Conservation (phyloP, 2,329 filamentous ascomycete genomes). For the Conoideocrella luteorostrata region DNA sequence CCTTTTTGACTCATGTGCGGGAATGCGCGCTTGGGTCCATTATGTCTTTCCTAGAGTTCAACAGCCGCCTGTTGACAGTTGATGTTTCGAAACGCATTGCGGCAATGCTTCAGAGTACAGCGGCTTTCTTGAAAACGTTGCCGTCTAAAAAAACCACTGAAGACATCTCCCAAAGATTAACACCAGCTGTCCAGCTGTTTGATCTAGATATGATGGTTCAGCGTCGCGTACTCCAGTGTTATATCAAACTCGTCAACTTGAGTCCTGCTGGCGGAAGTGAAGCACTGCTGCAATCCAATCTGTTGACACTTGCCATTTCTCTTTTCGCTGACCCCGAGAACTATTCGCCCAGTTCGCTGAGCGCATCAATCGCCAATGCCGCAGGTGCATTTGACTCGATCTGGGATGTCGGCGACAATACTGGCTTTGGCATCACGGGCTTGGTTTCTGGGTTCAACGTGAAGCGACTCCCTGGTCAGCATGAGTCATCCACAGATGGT, state of each 20-base stretch:
- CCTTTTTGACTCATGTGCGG: slow-evolving; percentile 87
- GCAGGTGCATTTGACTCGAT: slow-evolving; percentile 86
- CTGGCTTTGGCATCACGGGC: slow-evolving; percentile 86
- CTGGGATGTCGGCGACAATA: slow-evolving; percentile 94
- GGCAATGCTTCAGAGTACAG: slow-evolving; percentile 91
- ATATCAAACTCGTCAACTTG: slow-evolving; percentile 81
- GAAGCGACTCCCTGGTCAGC: slow-evolving; percentile 62
- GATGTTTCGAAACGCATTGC: slow-evolving; percentile 92
- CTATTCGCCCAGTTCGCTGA: slow-evolving; percentile 77
- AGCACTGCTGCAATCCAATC: slow-evolving; percentile 80
- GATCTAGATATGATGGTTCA: slow-evolving; percentile 93
- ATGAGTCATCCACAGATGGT: slow-evolving; percentile 41
- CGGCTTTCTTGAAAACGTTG: slow-evolving; percentile 78
- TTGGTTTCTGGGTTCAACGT: slow-evolving; percentile 73
- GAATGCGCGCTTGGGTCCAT: slow-evolving; percentile 92
- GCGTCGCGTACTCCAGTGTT: slow-evolving; percentile 88
- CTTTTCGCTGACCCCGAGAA: slow-evolving; percentile 91
- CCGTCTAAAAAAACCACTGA: slow-evolving; percentile 80
- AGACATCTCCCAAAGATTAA: slow-evolving; percentile 76
- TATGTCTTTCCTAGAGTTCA: slow-evolving; percentile 87
- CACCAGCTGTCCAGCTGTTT: slow-evolving; percentile 78
- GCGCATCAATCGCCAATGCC: slow-evolving; percentile 84
- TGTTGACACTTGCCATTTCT: slow-evolving; percentile 81
- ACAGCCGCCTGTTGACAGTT: slow-evolving; percentile 81
- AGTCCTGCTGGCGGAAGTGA: slow-evolving; percentile 82